These are phyloP conservation scores for Akanthomyces muscarius DNA, from an alignment of 2,329 filamentous ascomycete species.

Conservation along the genomic window DNA sequence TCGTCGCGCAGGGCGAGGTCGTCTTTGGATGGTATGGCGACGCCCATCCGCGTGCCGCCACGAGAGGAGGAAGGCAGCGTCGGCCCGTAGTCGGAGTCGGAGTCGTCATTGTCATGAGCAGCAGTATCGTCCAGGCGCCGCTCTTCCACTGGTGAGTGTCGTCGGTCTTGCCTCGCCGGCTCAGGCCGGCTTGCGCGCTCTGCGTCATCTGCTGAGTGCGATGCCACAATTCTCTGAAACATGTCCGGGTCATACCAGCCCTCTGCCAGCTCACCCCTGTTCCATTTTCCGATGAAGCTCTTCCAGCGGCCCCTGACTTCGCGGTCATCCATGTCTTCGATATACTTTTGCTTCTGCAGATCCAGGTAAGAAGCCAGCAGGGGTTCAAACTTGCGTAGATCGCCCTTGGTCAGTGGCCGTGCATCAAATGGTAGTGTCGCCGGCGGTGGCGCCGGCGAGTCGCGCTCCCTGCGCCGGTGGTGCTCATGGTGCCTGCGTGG, in stretches of 20 bases:
- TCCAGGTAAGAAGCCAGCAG: slow-evolving; percentile 83
- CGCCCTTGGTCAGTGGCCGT: slow-evolving; percentile 61
- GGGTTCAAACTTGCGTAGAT: slow-evolving; percentile 61
- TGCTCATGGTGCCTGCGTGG: slow-evolving; percentile 14
- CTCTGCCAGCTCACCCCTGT: slow-evolving; percentile 77
- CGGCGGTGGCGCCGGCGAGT: background rate
- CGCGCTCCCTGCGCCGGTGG: slow-evolving; percentile 18
- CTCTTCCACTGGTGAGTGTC: slow-evolving; percentile 17
- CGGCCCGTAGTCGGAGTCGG: slow-evolving; percentile 46
- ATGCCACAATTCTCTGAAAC: slow-evolving; percentile 41
- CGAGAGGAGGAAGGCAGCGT: slow-evolving; percentile 23
- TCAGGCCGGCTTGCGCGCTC: background rate
- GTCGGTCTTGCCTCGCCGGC: slow-evolving; percentile 12
- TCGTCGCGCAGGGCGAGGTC: slow-evolving; percentile 65
- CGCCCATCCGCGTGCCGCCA: slow-evolving; percentile 35
- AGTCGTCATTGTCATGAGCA: slow-evolving; percentile 9
- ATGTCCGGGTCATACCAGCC: slow-evolving; percentile 89
- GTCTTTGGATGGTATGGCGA: slow-evolving; percentile 65
- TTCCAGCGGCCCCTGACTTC: slow-evolving; percentile 86
- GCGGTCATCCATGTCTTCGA: slow-evolving; percentile 66
- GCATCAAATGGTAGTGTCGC: slow-evolving; percentile 60
- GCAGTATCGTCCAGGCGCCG: slow-evolving; percentile 6
- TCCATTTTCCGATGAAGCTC: slow-evolving; percentile 90
- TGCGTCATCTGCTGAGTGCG: slow-evolving; percentile 17
- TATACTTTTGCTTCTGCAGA: slow-evolving; percentile 73